Conservation (phyloP, 2,329 filamentous ascomycete genomes). For the Botryotinia globosa region DNA sequence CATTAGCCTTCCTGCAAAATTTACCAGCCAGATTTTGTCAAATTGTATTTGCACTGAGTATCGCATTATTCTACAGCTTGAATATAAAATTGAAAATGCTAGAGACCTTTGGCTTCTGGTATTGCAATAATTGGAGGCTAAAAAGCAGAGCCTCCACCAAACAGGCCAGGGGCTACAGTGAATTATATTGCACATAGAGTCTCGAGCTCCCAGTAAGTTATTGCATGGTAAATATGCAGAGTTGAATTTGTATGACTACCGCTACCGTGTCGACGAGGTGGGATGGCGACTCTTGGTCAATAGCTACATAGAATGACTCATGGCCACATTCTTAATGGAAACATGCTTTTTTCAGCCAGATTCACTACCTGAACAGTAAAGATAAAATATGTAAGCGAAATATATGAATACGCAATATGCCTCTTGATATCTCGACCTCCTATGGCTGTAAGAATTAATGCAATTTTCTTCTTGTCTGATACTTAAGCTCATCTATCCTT, state of each 20-base stretch:
- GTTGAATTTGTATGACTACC: neutral
- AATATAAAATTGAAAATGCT: neutral
- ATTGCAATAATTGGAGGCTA: neutral
- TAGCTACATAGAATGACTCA: neutral
- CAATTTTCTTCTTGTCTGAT: neutral
- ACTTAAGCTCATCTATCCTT: neutral
- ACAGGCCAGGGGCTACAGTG: neutral
- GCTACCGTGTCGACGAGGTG: neutral
- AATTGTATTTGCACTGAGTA: neutral
- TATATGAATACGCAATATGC: neutral
- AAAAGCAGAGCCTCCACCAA: neutral
- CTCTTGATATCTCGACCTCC: neutral
- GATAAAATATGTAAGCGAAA: fast-evolving
- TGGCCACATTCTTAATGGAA: neutral
- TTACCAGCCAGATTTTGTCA: neutral
- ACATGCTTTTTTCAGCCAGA: neutral
- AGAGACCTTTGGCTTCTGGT: neutral
- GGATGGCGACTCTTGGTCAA: neutral
- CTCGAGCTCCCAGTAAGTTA: neutral
- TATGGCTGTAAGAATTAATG: neutral
- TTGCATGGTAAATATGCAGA: neutral
- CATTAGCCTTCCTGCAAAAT: slow-evolving; percentile 30
- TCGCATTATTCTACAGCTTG: neutral
- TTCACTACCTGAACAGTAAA: neutral
- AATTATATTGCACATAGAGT: fast-evolving